These are phyloP conservation scores for Beauveria rudraprayagi DNA, from an alignment of 2,329 filamentous ascomycete genomes.

Conservation along the genomic window DNA sequence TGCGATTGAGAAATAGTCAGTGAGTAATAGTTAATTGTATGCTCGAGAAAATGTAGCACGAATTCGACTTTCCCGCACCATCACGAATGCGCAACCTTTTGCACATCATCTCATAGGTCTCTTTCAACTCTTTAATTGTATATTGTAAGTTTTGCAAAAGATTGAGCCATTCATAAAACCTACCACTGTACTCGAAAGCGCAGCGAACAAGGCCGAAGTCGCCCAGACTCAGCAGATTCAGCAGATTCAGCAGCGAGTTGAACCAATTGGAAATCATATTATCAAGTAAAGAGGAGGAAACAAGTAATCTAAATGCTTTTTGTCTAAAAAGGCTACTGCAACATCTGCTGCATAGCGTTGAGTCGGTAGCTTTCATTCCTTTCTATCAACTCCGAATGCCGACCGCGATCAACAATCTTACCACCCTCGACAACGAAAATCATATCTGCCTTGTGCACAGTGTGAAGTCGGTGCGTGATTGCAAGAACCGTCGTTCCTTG, in stretches of 20 bases:
- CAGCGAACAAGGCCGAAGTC: no score
- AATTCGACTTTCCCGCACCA: no score
- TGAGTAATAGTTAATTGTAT: neutral
- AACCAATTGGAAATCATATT: no score
- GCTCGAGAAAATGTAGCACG: neutral
- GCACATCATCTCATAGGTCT: no score
- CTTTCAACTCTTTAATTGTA: no score
- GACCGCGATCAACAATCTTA: conserved; percentile 15
- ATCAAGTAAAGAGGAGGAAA: neutral
- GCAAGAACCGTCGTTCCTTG: conserved; percentile 39
- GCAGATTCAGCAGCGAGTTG: no score
- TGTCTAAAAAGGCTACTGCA: neutral
- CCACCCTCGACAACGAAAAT: conserved; percentile 30
- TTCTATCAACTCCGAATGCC: conserved; percentile 17
- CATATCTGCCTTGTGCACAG: conserved; percentile 37
- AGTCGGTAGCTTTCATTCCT: conserved; percentile 20
- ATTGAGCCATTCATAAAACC: no score
- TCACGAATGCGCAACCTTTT: no score
- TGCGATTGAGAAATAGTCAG: conserved; percentile 9
- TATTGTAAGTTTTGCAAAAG: no score
- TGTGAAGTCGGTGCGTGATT: conserved; percentile 40
- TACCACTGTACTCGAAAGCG: no score
- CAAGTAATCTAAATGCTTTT: no score
- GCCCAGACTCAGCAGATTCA: no score
- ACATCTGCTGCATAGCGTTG: conserved; percentile 24